Evolutionary conservation across 495 filamentous ascomycete genomes (phyloP), one percentile per base, ranked within the genome.

Genomic region (Amniculicola lignicola): DNA sequence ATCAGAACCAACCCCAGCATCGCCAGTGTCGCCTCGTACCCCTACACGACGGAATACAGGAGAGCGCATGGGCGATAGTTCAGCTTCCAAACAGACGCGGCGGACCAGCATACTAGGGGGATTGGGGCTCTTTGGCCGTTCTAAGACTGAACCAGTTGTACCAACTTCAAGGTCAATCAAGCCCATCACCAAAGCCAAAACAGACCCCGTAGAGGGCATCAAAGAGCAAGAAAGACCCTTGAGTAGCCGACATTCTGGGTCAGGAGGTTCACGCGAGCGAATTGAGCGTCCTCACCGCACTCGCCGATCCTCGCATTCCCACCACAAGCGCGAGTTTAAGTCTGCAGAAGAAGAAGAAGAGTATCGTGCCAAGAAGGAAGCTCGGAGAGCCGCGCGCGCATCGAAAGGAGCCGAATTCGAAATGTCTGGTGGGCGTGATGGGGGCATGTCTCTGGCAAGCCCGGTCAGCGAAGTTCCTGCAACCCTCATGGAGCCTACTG

Each of bases 91-190:
- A 18, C 7, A 40, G 11, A 31, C 22, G 4, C 22, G 41, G 42
- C 49, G 55, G 15, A 62, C 53, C 31, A 62, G 59, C 48, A 24
- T 57, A 7, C 39, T 62, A 28, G 52, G 52, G 3, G 52, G 59
- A 12, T 27, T 57, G 10, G 27, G 18, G 12, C 60, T 63, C 14
- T 63, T 63, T 38, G 43, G 54, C n/a, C 54, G 61, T 11, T 59
- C 61, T 21, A 63, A 59, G 33, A 63, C 61, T 7, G 61, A 63
- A 18, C 55, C 61, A 3, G 43, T 55, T 14, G 55, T 63, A 7
- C 44, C 54, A 4, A 55, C 50, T 25, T 33, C 55, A 19, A 59
- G 56, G 31, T 18, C 49, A 14, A 51, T 59, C 25, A 63, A 59
- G 28, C 45, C 61, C 11, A 25, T 54, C 12, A 22, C 27, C 12